Evolutionary conservation across 2,329 filamentous ascomycete species (phyloP), one percentile per base, ranked within the genome.

Genomic region (Penicillium sp.): DNA sequence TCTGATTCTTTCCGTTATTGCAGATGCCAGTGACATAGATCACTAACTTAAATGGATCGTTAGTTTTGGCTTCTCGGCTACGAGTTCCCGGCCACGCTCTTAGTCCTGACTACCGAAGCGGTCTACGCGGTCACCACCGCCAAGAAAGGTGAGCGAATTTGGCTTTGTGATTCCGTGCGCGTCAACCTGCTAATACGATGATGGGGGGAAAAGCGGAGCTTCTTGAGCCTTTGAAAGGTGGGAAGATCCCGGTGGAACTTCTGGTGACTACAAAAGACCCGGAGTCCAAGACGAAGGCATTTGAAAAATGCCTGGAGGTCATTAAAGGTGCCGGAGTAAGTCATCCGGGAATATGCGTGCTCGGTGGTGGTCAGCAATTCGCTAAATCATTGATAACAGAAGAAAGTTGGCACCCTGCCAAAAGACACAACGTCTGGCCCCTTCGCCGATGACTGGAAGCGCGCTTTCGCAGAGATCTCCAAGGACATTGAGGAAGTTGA

Each of bases 11-110:
- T 29, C 31, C 37, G 11, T 25, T 4, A 25, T 23, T 9, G 8
- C 12, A 20, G 8, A 40, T 33, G 23, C 27, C 29, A 47, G 18
- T 47, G 35, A 42, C 25, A 33, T 18, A 31, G 14, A 23, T 52
- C 35, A 43, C 56, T 60, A 52, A 61, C 25, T 25, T n/a, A 15
- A 29, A 15, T 33, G 31, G n/a, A 14, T 20, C 41, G 63, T 57
- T 74, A 97, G 92, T 96, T 97, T 77, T 99, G 95, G 95, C 83
- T 99, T 53, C 85, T 99, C 59, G 94, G 94, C 68, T 99, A 99
- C 81, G 94, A 99, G 75, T 99, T 99, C 70, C 94, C 94, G 31
- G 92, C 93, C 37, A 99, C 94, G 0, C 81, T 99, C 61, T 91
- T 99, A 81, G 83, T 99, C 50, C 87, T 99, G 73, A 97, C 93